Percentiles rank a stretch among this genome's conserved stretches.
Evolutionary conservation across 108 stramenopile genomes (phyloP).

Genomic region (Chaetoceros muelleri): DNA sequence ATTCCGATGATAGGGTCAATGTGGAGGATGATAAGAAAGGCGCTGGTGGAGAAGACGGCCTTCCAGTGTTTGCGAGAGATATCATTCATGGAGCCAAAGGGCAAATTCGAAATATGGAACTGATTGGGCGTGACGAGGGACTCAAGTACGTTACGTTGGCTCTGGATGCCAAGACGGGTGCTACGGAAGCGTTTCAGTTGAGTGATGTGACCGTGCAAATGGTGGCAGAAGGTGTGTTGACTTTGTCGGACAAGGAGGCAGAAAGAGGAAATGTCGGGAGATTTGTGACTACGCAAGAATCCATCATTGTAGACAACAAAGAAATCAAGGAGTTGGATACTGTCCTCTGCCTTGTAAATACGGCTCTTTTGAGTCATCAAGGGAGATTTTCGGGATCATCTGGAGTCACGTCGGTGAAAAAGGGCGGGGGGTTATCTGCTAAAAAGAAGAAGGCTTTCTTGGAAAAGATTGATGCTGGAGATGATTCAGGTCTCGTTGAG

Average conservation of each 20-base stretch:
- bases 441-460: slow-evolving; percentile 68
- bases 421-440: slow-evolving; percentile 47
- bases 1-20: slow-evolving; percentile 40
- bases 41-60: slow-evolving; percentile 40
- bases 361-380: slow-evolving; percentile 61
- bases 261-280: slow-evolving; percentile 13
- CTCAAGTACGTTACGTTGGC: slow-evolving; percentile 60
- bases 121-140: slow-evolving; percentile 30
- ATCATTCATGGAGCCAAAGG: slow-evolving; percentile 36
- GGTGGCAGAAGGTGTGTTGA: slow-evolving; percentile 63
- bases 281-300: slow-evolving; percentile 33
- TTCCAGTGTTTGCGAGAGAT: slow-evolving; percentile 58
- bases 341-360: slow-evolving; percentile 73
- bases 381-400: slow-evolving; percentile 39
- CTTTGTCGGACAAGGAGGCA: not conserved
- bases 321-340: slow-evolving; percentile 72
- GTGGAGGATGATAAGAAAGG: slow-evolving; percentile 11
- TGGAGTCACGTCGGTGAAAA: slow-evolving; percentile 30
- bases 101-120: slow-evolving; percentile 63
- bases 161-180: slow-evolving; percentile 65
- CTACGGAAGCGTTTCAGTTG: slow-evolving; percentile 81
- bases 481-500: slow-evolving; percentile 20
- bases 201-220: slow-evolving; percentile 79
- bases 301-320: slow-evolving; percentile 53
- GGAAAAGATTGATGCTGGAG: slow-evolving; percentile 25